Base-by-base conservation (phyloP, 352 stramenopile genomes). In the Phytopythium boreale region DNA sequence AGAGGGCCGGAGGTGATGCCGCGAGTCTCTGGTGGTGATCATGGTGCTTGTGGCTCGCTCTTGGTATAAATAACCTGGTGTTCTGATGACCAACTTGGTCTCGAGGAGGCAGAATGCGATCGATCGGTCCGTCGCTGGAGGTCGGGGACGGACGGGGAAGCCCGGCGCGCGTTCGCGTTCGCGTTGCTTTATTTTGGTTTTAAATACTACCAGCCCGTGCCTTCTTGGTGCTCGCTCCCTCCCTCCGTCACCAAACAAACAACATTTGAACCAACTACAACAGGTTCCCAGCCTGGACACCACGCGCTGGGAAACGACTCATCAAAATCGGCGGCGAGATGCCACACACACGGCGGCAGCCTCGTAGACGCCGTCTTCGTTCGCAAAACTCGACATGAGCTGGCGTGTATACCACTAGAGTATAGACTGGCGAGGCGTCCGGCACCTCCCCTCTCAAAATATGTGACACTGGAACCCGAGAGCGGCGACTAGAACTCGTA, bases 401-500 rank as follows among this genome's bases (percentile, higher is more conserved):
- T 56, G 49, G 26, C 49, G 26, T 6, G 49, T 37, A 37, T 36
- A 36, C 49, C 49, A 29, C 49, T 37, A 56, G 49, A 39, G 49
- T 37, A 56, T 56, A 29, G 47, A 36, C 49, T 37, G 49, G 49
- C 49, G 26, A 56, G 49, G 26, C 49, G 49, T 17, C 9, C 9
- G 15, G 26, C 24, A 17, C 20, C 43, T 22, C 0, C 14, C 26
- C 47, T 53, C 24, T 53, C 47, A 4, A 29, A 15, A 15, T n/a
- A 11, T 29, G 24, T 8, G 49, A 37, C 26, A 37, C 24, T 7
- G 49, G 15, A 7, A 56, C 26, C 0, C 15, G 26, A 51, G n/a
- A 22, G 44, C 20, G 44, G 44, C n/a, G 26, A 4, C 49, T 56
- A 92, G 59, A 92, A 92, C 70, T 92, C 82, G 70, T 92, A 92